These are phyloP conservation scores for Fusarium sp. DNA, from an alignment of 2,329 filamentous ascomycete species.

Conservation along the genomic window DNA sequence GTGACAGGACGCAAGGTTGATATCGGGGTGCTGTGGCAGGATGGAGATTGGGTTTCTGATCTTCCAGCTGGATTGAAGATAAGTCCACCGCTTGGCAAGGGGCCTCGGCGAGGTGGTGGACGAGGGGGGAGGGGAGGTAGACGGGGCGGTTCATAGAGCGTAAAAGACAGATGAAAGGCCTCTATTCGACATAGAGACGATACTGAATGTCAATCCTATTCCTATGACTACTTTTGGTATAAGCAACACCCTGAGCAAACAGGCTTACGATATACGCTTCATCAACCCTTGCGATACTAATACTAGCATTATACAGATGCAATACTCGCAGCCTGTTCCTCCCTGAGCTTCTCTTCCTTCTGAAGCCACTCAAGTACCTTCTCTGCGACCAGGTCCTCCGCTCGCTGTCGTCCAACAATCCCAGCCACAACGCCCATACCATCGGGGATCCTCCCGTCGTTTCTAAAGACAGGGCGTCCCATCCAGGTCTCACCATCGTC, in stretches of 20 bases:
- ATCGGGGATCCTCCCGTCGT: conserved; percentile 49
- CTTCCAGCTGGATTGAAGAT: conserved; percentile 71
- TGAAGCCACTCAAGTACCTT: conserved; percentile 56
- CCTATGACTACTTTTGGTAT: not conserved
- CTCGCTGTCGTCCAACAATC: conserved; percentile 52
- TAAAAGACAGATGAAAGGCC: not conserved
- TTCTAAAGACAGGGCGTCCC: conserved; percentile 55
- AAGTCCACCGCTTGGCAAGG: conserved; percentile 63
- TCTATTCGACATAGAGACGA: not conserved
- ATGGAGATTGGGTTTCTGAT: conserved; percentile 75
- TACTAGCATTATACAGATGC: no score
- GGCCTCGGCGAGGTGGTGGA: conserved; percentile 57
- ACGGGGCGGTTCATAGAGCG: conserved; percentile 30
- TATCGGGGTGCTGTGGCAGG: conserved; percentile 76
- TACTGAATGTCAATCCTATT: not conserved
- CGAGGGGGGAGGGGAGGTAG: conserved; percentile 50
- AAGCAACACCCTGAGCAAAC: not conserved
- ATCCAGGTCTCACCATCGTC: conserved; percentile 53
- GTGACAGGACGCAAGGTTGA: conserved; percentile 73
- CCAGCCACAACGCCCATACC: conserved; percentile 52
- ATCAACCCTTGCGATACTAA: not conserved
- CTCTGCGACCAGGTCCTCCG: conserved; percentile 58
- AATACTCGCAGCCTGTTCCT: not conserved
- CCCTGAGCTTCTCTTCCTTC: conserved; percentile 37
- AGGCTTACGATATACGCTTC: not conserved